Base-by-base conservation (phyloP, 495 filamentous ascomycete species). In the Sordaria brevicollis region DNA sequence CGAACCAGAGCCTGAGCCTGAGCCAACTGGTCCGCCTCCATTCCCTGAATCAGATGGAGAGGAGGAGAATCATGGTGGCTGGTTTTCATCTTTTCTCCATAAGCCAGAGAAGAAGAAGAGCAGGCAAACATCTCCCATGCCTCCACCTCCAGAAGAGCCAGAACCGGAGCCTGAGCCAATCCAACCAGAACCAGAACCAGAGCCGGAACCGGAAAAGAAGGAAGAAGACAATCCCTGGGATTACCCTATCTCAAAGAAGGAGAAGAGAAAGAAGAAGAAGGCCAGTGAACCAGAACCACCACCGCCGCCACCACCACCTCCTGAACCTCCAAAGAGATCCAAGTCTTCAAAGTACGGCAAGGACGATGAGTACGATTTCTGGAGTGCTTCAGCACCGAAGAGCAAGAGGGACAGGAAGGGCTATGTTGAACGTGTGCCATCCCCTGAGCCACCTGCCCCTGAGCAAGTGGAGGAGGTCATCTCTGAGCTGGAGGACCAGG, bases 211-310 rank as follows among this genome's bases (percentile, higher is more conserved):
- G 1, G 79, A 77, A 65, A 77, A 71, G 34, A 77, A 79, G 65
- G 38, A 75, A 43, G 38, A 76, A 29, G 71, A 71, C 31, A 70
- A 70, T 34, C n/a, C 66, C 19, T 76, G 71, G 74, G 74, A 71
- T 13, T 25, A 73, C 5, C 35, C 69, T 7, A 54, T 57, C 17
- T 72, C 70, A 0, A 75, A 74, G 41, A 74, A 72, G 29, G 71
- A 75, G 67, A 76, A 79, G 65, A 81, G 77, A 68, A 81, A 81
- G 71, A 76, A 80, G 57, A 74, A 76, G 65, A 77, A 77, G 65
- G 65, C 21, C 29, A 71, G 70, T 13, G 73, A 74, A 3, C 41
- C 67, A 9, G 70, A 71, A 33, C 69, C 71, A 0, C 69, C 73
- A 7, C 49, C 66, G 11, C 69, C 70, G 43, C 72, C 76, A 3